These are phyloP conservation scores for Colletotrichum euphorbiae DNA, from an alignment of 2,329 filamentous ascomycete genomes.

Conservation along the genomic window DNA sequence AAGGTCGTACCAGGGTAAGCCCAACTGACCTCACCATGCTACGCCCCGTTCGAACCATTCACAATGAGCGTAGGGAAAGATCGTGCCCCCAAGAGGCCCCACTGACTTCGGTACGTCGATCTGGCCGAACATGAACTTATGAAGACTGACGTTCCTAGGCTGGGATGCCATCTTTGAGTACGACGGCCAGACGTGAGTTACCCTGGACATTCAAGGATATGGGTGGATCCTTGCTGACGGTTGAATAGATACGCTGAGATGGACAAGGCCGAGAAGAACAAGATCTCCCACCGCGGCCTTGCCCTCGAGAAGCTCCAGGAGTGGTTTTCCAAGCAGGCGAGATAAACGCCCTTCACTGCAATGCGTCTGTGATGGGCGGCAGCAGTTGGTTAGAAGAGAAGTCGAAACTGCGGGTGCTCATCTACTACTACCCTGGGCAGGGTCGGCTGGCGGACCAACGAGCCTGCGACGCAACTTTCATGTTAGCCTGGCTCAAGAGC, in stretches of 20 bases:
- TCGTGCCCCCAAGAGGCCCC: conserved; percentile 86
- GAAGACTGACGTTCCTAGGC: conserved; percentile 61
- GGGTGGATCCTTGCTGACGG: conserved; percentile 3
- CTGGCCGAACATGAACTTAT: conserved; percentile 9
- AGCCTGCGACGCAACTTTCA: conserved; percentile 12
- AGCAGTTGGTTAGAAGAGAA: no score
- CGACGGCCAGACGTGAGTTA: conserved; percentile 79
- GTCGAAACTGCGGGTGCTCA: not conserved
- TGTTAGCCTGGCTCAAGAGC: not conserved
- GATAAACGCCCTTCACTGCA: conserved; percentile 6
- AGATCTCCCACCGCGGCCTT: conserved; percentile 89
- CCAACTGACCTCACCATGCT: not conserved
- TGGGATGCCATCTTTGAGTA: conserved; percentile 99
- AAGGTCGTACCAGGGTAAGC: conserved; percentile 84
- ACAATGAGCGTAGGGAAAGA: conserved; percentile 67
- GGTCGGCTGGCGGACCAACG: not conserved
- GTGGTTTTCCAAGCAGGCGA: conserved; percentile 72
- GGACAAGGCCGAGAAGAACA: conserved; percentile 88
- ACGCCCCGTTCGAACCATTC: not conserved
- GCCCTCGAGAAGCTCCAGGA: conserved; percentile 87
- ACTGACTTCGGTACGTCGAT: conserved; percentile 78
- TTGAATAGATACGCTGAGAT: conserved; percentile 84
- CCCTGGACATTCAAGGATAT: not conserved
- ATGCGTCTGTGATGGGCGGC: no score
- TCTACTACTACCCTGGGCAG: conserved; percentile 8